Evolutionary conservation across 805 yeast genomes (phyloP).

Genomic region (Barnettozyma salicaria): DNA sequence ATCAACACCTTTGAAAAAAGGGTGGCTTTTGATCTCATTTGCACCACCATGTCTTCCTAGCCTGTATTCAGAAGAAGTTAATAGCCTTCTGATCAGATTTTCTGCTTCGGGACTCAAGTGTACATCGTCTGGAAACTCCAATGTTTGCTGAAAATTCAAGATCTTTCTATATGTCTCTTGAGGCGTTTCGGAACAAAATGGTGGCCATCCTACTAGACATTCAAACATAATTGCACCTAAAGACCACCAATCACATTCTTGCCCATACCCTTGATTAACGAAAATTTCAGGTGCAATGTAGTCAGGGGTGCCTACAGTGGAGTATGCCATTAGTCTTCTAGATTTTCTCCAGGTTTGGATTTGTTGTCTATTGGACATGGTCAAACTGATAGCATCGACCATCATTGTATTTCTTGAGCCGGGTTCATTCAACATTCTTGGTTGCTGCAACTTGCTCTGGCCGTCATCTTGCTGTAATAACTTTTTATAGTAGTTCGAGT

Average conservation of each 20-base stretch:
- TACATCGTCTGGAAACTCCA: conserved; percentile 78
- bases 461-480: conserved; percentile 54
- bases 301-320: conserved; percentile 99
- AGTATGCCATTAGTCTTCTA: conserved; percentile 84
- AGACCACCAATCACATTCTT: conserved; percentile 98
- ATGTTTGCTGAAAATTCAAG: conserved; percentile 84
- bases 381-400: conserved; percentile 92
- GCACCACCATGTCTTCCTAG: conserved; percentile 51
- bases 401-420: conserved; percentile 68
- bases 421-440: conserved; percentile 27
- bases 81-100: conserved; percentile 80
- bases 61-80: conserved; percentile 82
- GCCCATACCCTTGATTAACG: conserved; percentile 81
- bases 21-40: conserved; percentile 71
- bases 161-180: conserved; percentile 94
- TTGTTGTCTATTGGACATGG: conserved; percentile 90
- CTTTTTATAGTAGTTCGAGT: conserved; percentile 86
- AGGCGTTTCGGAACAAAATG: conserved; percentile 88
- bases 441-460: conserved; percentile 37
- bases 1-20: conserved; percentile 78
- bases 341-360: conserved; percentile 65
- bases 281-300: conserved; percentile 97
- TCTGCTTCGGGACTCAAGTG: conserved; percentile 89
- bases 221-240: conserved; percentile 96
- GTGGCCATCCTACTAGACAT: conserved; percentile 94